Base-by-base conservation (phyloP, 1,284 basidiomycete genomes). In the Rhodofomes roseus region DNA sequence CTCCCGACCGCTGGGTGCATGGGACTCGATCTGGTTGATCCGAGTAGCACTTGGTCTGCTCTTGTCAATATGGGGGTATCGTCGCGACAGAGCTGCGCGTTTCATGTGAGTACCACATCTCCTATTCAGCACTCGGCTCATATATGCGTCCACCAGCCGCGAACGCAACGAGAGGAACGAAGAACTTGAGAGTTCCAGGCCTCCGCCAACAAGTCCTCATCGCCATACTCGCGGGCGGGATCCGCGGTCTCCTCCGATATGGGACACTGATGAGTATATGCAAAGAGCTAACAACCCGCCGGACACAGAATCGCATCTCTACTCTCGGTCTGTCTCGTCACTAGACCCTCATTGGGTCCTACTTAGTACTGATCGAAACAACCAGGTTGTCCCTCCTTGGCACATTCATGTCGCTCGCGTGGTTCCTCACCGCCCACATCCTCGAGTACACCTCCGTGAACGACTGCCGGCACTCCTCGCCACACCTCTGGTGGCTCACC, bases 401-500 rank as follows among this genome's bases (percentile, higher is more conserved):
- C 11, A 87, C 88, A 18, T 71, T 90, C 58, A 71, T 89, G 60
- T 87, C 86, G n/a, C 69, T 92, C 14, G 83, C 80, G 57, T 93
- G 90, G 89, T 92, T 92, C 68, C 69, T 92, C 18, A 85, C 84
- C 20, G 87, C 90, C 8, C 88, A 93, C 67, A 86, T 92, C 31
- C 76, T 93, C 59, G 81, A 85, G 61, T 92, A 91, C 66, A 88
- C 87, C 14, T 87, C 89, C 11, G 75, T 90, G 34, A 77, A 85
- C 63, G 82, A 84, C 12, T 93, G 90, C 62, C 85, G 90, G 22
- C 72, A 78, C 60, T 77, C 85, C 0, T 82, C 90, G 8, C 90
- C 90, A 5, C 87, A 92, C 65, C 74, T 93, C 36, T 93, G 90
- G 90, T 93, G 89, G 88, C 80, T 92, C 43, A 84, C 82, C 37